phyloP scores from a whole-genome alignment of 805 yeast genomes.

The Saccharomycopsis sp. region DNA sequence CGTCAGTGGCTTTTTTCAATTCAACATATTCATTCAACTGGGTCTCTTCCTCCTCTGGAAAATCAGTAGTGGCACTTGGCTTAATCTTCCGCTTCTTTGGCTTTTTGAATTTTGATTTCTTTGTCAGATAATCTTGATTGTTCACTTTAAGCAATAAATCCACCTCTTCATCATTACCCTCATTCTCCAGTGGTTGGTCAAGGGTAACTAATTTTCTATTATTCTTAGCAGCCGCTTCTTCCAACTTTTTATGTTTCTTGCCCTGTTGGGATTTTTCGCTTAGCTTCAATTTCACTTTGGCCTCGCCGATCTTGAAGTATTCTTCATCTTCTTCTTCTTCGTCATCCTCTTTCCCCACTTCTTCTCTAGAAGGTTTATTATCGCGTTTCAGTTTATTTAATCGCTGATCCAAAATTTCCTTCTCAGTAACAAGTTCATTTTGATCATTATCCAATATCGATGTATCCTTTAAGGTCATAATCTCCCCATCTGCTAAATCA shows the following conservation, averaged over 20 bases:
- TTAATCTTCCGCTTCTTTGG: slow-evolving; percentile 23
- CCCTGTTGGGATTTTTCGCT: slow-evolving; percentile 5
- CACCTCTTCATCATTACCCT: slow-evolving; percentile 7
- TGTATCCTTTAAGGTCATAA: slow-evolving; percentile 40
- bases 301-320: slow-evolving; percentile 23
- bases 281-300: slow-evolving; percentile 9
- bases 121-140: slow-evolving; percentile 6
- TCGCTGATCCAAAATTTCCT: slow-evolving; percentile 16
- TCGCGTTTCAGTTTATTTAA: slow-evolving; percentile 23
- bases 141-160: not conserved
- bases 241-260: slow-evolving; percentile 2
- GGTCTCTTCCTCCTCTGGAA: slow-evolving; percentile 16
- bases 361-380: slow-evolving; percentile 7
- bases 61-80: slow-evolving; percentile 10
- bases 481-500: slow-evolving; percentile 28
- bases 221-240: slow-evolving; percentile 8
- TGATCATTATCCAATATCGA: slow-evolving; percentile 29
- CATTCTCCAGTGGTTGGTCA: slow-evolving; percentile 10
- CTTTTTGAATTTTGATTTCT: slow-evolving; percentile 21
- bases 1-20: slow-evolving; percentile 20
- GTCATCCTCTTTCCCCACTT: slow-evolving; percentile 18
- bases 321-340: slow-evolving; percentile 16
- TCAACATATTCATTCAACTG: slow-evolving; percentile 24
- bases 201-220: slow-evolving; percentile 14
- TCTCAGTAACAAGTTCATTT: slow-evolving; percentile 34